Evolutionary conservation across 1,284 basidiomycete genomes (phyloP).

Genomic region (Kwoniella shivajii): DNA sequence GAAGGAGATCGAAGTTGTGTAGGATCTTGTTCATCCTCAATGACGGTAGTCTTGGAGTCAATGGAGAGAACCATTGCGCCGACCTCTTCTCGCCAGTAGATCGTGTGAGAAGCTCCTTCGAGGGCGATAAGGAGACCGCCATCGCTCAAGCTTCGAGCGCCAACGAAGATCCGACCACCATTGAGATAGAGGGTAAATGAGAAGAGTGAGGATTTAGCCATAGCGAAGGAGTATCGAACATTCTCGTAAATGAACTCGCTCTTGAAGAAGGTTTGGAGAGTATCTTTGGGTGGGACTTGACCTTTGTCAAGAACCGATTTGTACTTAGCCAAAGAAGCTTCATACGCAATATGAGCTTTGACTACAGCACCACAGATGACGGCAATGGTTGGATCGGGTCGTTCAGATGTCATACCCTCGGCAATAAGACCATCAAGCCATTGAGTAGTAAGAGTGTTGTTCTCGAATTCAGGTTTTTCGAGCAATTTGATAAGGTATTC

Average conservation of each 20-base stretch:
- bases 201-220: conserved; percentile 82
- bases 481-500: conserved; percentile 98
- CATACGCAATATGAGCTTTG: conserved; percentile 88
- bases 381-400: conserved; percentile 87
- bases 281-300: conserved; percentile 88
- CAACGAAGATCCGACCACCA: conserved; percentile 87
- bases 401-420: conserved; percentile 89
- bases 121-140: conserved; percentile 91
- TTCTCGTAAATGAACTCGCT: conserved; percentile 99
- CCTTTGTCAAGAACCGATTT: conserved; percentile 96
- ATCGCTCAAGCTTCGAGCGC: conserved; percentile 87
- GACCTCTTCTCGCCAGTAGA: conserved; percentile 99
- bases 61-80: conserved; percentile 91
- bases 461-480: conserved; percentile 93
- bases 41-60: conserved; percentile 95
- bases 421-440: conserved; percentile 98
- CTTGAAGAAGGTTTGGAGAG: conserved; percentile 94
- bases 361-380: conserved; percentile 97
- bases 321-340: conserved; percentile 90
- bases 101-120: conserved; percentile 92
- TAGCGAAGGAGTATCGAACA: conserved; percentile 93
- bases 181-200: conserved; percentile 96
- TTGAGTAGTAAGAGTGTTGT: conserved; percentile 97
- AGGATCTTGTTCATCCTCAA: conserved; percentile 99
- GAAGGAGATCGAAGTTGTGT: conserved; percentile 95